Evolutionary conservation across 108 stramenopile genomes (phyloP).

Genomic region (Nitzschia sp.): DNA sequence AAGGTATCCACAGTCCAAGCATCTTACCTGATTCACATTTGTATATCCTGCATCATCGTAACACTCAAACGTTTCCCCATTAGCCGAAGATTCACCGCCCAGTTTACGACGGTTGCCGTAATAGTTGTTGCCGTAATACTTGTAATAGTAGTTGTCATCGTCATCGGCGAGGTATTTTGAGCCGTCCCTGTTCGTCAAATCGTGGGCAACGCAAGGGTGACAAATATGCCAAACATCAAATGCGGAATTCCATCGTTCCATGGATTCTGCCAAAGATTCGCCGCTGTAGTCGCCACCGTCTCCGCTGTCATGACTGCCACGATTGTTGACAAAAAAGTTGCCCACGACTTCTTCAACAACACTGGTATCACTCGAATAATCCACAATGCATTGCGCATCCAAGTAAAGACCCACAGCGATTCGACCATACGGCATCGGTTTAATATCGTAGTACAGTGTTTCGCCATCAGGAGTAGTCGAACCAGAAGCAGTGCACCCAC

Average conservation of each 20-base stretch:
- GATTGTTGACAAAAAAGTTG: conserved; percentile 31
- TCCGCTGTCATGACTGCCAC: conserved; percentile 19
- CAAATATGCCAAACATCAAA: conserved; percentile 51
- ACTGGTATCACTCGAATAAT: conserved; percentile 33
- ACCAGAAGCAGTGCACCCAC: conserved; percentile 36
- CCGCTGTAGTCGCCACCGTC: conserved; percentile 17
- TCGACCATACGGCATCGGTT: conserved; percentile 45
- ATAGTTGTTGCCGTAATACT: conserved; percentile 46
- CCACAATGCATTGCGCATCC: conserved; percentile 45
- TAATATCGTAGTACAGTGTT: conserved; percentile 53
- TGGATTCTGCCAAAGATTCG: conserved; percentile 28
- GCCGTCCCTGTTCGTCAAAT: conserved; percentile 44
- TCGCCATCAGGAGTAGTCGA: conserved; percentile 16
- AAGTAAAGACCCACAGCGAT: conserved; percentile 55
- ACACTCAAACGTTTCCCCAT: conserved; percentile 46
- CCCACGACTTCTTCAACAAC: conserved; percentile 47
- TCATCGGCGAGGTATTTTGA: too few relatives aligned
- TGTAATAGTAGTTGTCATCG: conserved; percentile 42
- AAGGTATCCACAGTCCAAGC: not conserved
- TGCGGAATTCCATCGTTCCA: conserved; percentile 45
- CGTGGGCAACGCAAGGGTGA: conserved; percentile 66
- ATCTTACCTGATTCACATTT: conserved; percentile 49
- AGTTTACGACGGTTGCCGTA: conserved; percentile 38
- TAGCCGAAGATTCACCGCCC: conserved; percentile 9
- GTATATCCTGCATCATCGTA: conserved; percentile 66